Conservation (phyloP, 78 protist species). For the Protostelium mycophagum region DNA sequence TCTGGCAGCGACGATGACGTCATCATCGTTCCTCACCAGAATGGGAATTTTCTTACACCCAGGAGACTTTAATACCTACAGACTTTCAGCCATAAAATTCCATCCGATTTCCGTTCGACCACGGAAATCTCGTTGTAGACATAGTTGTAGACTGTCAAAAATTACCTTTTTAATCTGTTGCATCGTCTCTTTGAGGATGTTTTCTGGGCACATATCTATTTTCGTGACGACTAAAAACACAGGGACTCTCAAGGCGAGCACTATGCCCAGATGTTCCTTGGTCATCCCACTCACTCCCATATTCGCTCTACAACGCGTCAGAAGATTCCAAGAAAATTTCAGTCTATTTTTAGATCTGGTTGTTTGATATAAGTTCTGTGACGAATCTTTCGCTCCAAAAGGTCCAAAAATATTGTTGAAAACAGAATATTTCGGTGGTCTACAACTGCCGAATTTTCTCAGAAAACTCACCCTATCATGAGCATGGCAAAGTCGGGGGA, state of each 20-base stretch:
- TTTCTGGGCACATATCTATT: constrained; percentile 84
- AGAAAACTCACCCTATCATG: constrained; percentile 57
- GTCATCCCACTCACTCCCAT: constrained; percentile 59
- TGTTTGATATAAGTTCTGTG: not conserved
- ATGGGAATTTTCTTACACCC: constrained; percentile 80
- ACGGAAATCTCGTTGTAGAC: not conserved
- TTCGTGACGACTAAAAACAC: constrained; percentile 84
- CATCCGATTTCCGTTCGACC: not conserved
- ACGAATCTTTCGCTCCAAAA: too few relatives aligned
- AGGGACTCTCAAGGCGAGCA: constrained; percentile 86
- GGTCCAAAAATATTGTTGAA: too few relatives aligned
- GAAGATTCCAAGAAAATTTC: too few relatives aligned
- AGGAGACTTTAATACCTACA: constrained; percentile 38
- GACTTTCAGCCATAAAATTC: not conserved
- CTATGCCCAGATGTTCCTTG: constrained; percentile 88
- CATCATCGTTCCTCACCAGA: constrained; percentile 67
- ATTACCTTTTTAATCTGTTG: constrained; percentile 45
- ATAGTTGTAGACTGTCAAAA: not conserved
- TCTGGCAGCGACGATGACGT: constrained; percentile 73
- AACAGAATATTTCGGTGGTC: too few relatives aligned
- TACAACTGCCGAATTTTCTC: too few relatives aligned
- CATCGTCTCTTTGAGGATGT: constrained; percentile 68
- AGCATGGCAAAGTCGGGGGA: constrained; percentile 78
- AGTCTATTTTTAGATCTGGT: not conserved
- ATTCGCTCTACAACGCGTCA: constrained; percentile 11